Percentiles rank a stretch among this genome's conserved stretches.
These are phyloP conservation scores for Diaporthe humulicola DNA, from an alignment of 2,329 filamentous ascomycete genomes.

Conservation along the genomic window DNA sequence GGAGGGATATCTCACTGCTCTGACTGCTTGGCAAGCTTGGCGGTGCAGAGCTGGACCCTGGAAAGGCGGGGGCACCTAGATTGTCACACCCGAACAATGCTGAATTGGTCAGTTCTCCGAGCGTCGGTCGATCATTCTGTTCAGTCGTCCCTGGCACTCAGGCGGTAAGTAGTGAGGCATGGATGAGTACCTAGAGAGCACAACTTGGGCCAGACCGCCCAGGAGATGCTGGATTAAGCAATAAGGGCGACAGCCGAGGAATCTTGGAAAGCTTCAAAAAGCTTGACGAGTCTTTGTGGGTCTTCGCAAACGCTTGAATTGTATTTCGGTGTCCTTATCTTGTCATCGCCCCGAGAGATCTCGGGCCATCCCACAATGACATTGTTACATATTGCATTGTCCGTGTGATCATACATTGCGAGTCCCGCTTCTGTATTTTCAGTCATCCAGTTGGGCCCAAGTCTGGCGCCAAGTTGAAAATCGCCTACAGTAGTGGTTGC, in stretches of 20 bases:
- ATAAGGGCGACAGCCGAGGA: neutral
- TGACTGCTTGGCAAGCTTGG: conserved; percentile 17
- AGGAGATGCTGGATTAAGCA: neutral
- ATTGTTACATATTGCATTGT: neutral
- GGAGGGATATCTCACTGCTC: conserved; percentile 5
- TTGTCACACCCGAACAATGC: neutral
- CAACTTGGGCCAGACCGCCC: neutral
- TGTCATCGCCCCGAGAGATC: no score
- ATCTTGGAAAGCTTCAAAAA: conserved; percentile 17
- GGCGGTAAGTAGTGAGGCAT: neutral
- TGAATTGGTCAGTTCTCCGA: neutral
- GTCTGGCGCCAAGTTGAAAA: neutral
- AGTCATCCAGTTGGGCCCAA: conserved; percentile 1
- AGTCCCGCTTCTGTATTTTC: neutral
- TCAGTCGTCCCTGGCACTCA: neutral
- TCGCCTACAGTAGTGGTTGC: conserved; percentile 9
- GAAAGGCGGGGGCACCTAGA: conserved; percentile 5
- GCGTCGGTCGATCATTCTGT: neutral
- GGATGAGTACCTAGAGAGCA: neutral
- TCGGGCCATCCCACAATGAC: neutral
- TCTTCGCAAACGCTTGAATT: neutral
- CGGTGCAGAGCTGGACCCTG: neutral
- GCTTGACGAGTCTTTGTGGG: neutral
- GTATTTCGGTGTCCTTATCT: neutral
- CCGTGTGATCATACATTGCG: neutral